Evolutionary conservation across 441 rosid species (phyloP).

Genomic region (Gossypium davidsonii): DNA sequence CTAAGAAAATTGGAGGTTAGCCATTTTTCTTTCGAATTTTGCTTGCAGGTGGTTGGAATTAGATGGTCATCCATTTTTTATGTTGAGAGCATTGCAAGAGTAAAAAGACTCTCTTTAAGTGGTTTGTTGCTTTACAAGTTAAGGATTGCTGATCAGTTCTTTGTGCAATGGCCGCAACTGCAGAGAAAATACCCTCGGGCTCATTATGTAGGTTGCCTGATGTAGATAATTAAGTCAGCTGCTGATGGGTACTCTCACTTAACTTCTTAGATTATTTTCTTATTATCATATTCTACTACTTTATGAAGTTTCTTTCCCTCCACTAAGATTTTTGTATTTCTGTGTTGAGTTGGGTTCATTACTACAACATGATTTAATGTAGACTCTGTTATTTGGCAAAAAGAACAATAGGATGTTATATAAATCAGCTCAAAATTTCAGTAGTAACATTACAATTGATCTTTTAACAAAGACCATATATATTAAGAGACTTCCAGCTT

Average conservation of each 20-base stretch:
- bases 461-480: background rate
- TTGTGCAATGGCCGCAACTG: conserved; percentile 83
- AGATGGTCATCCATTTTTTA: conserved; percentile 77
- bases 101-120: conserved; percentile 70
- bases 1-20: background rate
- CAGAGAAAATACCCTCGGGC: conserved; percentile 60
- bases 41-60: conserved; percentile 60
- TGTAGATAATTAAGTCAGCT: conserved; percentile 39
- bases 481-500: background rate
- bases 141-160: conserved; percentile 69
- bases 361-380: background rate
- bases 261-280: conserved; percentile 7
- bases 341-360: background rate
- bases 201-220: conserved; percentile 71
- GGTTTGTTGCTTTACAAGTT: conserved; percentile 77
- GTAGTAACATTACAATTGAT: background rate
- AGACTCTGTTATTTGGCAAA: background rate
- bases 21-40: conserved; percentile 4
- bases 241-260: conserved; percentile 1
- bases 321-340: background rate
- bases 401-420: background rate
- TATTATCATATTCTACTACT: background rate
- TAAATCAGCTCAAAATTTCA: background rate
- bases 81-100: conserved; percentile 90
- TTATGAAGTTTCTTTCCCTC: conserved; percentile 3